Evolutionary conservation across 1,284 basidiomycete genomes (phyloP).

Genomic region (Psilocybe mexicana): DNA sequence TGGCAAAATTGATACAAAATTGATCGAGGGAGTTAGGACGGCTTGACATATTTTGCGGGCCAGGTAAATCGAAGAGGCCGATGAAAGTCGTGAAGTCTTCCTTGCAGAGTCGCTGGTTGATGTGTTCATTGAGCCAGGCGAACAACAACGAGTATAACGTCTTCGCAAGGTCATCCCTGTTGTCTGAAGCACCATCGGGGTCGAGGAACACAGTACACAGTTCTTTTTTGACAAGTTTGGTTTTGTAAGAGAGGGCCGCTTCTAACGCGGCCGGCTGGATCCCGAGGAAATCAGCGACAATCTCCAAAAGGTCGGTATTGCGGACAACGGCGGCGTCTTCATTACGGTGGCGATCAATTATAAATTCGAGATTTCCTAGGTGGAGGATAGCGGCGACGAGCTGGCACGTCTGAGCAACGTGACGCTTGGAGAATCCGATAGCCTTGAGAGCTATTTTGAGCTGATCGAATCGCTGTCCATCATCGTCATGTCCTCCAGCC

Average conservation of each 20-base stretch:
- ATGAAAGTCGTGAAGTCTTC: constrained; percentile 93
- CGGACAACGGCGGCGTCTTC: constrained; percentile 88
- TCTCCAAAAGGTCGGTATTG: constrained; percentile 77
- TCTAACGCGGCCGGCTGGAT: constrained; percentile 78
- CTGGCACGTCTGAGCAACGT: constrained; percentile 94
- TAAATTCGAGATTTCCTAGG: constrained; percentile 94
- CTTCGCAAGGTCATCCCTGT: constrained; percentile 92
- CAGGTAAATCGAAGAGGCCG: constrained; percentile 94
- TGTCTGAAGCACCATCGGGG: constrained; percentile 88
- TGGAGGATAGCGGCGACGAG: constrained; percentile 94
- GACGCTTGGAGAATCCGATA: constrained; percentile 89
- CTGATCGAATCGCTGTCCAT: constrained; percentile 84
- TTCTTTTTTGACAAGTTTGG: constrained; percentile 91
- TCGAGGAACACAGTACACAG: constrained; percentile 96
- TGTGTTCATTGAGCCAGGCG: constrained; percentile 94
- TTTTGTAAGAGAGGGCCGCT: constrained; percentile 88
- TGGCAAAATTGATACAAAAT: constrained; percentile 95
- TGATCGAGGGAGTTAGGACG: constrained; percentile 92
- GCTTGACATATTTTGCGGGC: constrained; percentile 86
- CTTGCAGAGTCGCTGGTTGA: constrained; percentile 92
- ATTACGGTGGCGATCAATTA: constrained; percentile 77
- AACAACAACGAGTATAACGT: constrained; percentile 94
- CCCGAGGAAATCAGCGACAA: constrained; percentile 91
- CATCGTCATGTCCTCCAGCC: constrained; percentile 62
- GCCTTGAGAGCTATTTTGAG: constrained; percentile 93